Evolutionary conservation across 139 green algal genomes (phyloP).

Genomic region (Chlorella sorokiniana): DNA sequence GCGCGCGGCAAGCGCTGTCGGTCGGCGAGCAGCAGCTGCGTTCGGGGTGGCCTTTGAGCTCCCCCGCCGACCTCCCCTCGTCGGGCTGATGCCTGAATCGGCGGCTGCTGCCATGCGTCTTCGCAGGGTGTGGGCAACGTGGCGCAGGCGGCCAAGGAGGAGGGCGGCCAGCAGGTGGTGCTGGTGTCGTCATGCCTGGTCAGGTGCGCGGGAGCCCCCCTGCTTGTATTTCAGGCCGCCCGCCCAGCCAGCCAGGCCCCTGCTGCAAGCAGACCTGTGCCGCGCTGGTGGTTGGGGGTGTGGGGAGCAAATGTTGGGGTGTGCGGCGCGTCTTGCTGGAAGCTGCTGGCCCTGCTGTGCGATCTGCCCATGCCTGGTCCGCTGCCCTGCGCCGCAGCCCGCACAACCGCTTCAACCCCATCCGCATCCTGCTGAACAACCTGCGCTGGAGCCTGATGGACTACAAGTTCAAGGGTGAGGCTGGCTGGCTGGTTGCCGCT

Average conservation of each 20-base stretch:
- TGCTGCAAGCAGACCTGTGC: too few species aligned
- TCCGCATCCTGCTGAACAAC: slow-evolving; percentile 79
- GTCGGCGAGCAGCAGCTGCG: too few species aligned
- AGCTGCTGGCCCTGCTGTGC: background rate
- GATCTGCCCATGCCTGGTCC: background rate
- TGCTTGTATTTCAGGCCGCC: background rate
- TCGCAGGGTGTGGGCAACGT: slow-evolving; percentile 61
- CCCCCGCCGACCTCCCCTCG: too few species aligned
- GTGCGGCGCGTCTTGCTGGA: background rate
- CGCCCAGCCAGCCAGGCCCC: background rate
- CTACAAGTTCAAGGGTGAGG: slow-evolving; percentile 64
- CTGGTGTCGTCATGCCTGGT: slow-evolving; percentile 69
- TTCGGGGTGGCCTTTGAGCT: too few species aligned
- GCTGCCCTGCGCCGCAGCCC: slow-evolving; percentile 17
- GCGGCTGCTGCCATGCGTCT: too few species aligned
- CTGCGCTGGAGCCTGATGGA: slow-evolving; percentile 76
- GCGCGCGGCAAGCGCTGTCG: too few species aligned
- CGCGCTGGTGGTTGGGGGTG: too few species aligned
- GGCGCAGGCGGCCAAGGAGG: slow-evolving; percentile 43
- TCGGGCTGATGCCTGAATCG: too few species aligned
- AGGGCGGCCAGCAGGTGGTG: slow-evolving; percentile 47
- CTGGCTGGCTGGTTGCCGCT: too few species aligned
- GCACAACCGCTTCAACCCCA: slow-evolving; percentile 63
- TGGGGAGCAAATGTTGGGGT: too few species aligned
- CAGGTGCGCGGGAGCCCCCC: background rate